Base-by-base conservation (phyloP, 495 filamentous ascomycete species). In the Melanomma pulvis-pyrius region DNA sequence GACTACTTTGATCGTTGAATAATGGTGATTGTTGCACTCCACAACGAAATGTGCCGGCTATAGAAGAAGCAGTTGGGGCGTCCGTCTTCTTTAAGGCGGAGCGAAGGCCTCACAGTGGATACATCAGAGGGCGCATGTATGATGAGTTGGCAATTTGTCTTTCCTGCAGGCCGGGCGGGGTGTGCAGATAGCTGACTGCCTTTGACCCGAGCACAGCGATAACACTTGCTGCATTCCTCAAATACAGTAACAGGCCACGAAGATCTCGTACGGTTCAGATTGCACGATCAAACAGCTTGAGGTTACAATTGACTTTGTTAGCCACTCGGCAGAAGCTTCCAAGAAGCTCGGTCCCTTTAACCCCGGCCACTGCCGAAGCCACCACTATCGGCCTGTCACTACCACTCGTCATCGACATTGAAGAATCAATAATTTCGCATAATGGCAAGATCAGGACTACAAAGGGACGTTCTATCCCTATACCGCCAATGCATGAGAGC, bases 401-500 rank as follows among this genome's bases (percentile, higher is more conserved):
- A 54, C 11, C 15, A 12, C 24, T 30, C 13, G n/a, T 13, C 22
- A 39, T 25, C 11, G 30, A 28, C 39, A 44, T 44, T 44, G 39
- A n/a, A n/a, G n/a, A n/a, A n/a, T 44, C 32, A 36, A 44, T 44
- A 17, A 3, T 6, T 44, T 3, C 39, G 13, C 39, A 13, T 36
- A 15, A 79, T 79, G 76, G 69, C 70, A 15, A 84, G 86, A 72
- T 82, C 93, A 9, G 96, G 96, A 36, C 82, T 98, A n/a, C 96
- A 98, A 72, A 88, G 86, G 73, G 90, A 96, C 59, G 93, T 98
- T 8, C 76, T 98, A 44, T 81, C 86, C 36, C 85, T 98, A 11
- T 98, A 98, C 71, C 87, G 92, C 50, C 84, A 86, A 70, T 97
- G 92, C 70, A 81, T 98, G 28, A 83, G 92, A 53, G 90, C 88